Evolutionary conservation across 441 rosid species (phyloP), one percentile per base, ranked within the genome.

Genomic region (Pelargonium fulgidum): DNA sequence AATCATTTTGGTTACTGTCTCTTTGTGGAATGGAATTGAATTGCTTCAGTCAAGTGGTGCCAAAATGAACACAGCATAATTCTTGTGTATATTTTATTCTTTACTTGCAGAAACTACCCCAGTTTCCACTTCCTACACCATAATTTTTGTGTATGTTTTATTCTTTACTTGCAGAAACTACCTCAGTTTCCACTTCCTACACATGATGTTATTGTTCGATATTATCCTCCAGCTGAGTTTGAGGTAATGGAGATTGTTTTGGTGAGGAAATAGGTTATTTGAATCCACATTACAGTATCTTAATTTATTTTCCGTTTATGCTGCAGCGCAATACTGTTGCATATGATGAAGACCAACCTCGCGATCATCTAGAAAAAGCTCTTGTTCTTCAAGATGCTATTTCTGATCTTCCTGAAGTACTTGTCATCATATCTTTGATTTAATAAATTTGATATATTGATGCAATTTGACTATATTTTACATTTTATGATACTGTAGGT

Each of bases 161-260:
- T 63, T 63, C 11, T 63, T 29, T 33, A 13, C 19, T 33, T 63
- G 12, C 84, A 92, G 93, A 83, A 17, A 26, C 72, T 90, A 73
- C 98, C 98, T 19, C 96, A 74, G 7, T 92, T 77, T 65, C 89
- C 98, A 1, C 85, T 84, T 64, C 98, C 98, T 14, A 92, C 95
- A 0, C 95, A 92, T 78, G 87, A 90, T 78, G 86, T 87, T 48
- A 77, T 83, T n/a, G 59, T 75, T 3, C 80, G 92, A 72, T 95
- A 93, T 14, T 72, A 66, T 19, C 74, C 79, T n/a, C 96, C 96
- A 11, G 8, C 58, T 6, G 85, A 86, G 62, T 92, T 92, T 79
- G 86, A 83, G 87, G 96, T 90, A 81, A 22, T 67, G 13, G 24
- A 3, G 65, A 24, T 62, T 62, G 65, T 62, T 13, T 63, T 7